Conservation (phyloP, 106 monocot species). For the Dendrobium nobile region DNA sequence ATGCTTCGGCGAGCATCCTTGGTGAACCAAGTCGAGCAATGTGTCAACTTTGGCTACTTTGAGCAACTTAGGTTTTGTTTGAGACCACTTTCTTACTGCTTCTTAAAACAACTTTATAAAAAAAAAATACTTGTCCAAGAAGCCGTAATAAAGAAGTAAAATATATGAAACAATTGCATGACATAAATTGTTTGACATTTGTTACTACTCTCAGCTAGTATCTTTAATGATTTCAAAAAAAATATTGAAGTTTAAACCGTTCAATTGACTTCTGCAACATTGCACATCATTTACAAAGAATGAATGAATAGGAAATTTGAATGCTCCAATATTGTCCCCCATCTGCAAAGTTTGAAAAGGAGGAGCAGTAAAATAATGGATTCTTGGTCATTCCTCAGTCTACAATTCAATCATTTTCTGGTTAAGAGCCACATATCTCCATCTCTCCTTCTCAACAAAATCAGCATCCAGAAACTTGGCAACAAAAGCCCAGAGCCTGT, state of each 20-base stretch:
- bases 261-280: neutral
- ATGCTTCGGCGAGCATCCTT: too few species aligned
- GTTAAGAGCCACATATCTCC: constrained; percentile 80
- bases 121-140: too few species aligned
- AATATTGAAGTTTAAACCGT: neutral
- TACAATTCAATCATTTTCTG: constrained; percentile 77
- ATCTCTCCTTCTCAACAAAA: constrained; percentile 85
- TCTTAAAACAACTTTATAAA: too few species aligned
- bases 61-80: too few species aligned
- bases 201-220: too few species aligned
- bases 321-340: neutral
- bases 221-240: too few species aligned
- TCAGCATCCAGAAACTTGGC: constrained; percentile 83
- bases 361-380: neutral
- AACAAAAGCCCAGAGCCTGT: constrained; percentile 74
- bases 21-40: too few species aligned
- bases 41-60: too few species aligned
- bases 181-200: too few species aligned
- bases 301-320: neutral
- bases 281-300: neutral
- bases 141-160: too few species aligned
- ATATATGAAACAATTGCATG: too few species aligned
- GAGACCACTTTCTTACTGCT: too few species aligned
- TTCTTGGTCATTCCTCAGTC: neutral
- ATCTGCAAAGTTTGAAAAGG: neutral